Evolutionary conservation across 2,329 filamentous ascomycete genomes (phyloP).

Genomic region (Hypocreales sp.): DNA sequence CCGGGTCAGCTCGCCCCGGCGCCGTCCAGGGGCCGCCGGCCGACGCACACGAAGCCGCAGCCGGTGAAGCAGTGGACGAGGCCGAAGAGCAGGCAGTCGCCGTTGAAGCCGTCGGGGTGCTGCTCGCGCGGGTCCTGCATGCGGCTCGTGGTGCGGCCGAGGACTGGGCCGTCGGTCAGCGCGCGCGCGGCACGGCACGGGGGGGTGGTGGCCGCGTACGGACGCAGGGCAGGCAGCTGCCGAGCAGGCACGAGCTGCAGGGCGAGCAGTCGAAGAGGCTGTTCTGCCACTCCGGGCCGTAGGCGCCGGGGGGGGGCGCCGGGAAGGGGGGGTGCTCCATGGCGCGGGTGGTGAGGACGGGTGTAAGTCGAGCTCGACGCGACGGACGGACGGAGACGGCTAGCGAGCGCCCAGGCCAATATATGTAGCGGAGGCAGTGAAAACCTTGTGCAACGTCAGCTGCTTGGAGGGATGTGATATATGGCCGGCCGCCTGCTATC

Average conservation of each 20-base stretch:
- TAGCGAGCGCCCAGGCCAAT: too few species aligned
- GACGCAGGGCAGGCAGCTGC: conserved; percentile 25
- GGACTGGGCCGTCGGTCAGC: conserved; percentile 14
- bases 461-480: too few species aligned
- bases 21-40: too few species aligned
- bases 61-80: conserved; percentile 22
- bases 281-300: conserved; percentile 19
- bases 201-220: conserved; percentile 16
- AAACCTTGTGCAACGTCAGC: too few species aligned
- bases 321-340: conserved; percentile 11
- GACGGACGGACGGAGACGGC: too few species aligned
- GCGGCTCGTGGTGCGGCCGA: conserved; percentile 27
- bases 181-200: background rate
- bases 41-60: conserved; percentile 27
- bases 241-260: conserved; percentile 21
- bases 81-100: conserved; percentile 24
- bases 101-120: conserved; percentile 22
- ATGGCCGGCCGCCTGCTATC: too few species aligned
- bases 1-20: too few species aligned
- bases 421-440: too few species aligned
- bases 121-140: conserved; percentile 26
- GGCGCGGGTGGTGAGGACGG: background rate
- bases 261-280: conserved; percentile 25
- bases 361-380: background rate
- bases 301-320: conserved; percentile 4